Percentiles rank a stretch among this genome's conserved stretches.
Conservation (phyloP, 495 filamentous ascomycete species). For the Hypomontagnella monticulosa region DNA sequence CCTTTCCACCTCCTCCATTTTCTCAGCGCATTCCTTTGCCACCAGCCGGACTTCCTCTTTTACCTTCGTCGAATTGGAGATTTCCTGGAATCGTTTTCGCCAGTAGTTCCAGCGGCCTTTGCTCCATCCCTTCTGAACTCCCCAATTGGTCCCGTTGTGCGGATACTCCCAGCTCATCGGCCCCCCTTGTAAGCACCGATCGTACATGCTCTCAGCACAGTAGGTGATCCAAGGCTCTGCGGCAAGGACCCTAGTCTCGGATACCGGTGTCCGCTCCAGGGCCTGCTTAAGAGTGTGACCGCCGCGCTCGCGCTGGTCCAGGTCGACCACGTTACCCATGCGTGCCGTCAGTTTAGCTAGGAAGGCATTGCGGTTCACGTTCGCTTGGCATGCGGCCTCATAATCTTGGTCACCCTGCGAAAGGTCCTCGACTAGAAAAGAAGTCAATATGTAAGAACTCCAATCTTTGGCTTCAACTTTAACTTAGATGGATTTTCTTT, state of each 20-base stretch:
- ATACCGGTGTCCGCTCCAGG: slow-evolving; percentile 17
- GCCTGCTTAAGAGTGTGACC: slow-evolving; percentile 11
- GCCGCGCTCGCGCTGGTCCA: slow-evolving; percentile 29
- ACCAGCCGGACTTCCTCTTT: neutral
- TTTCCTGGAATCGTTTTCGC: slow-evolving; percentile 22
- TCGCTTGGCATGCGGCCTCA: slow-evolving; percentile 11
- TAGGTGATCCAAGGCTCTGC: slow-evolving; percentile 15
- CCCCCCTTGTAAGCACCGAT: slow-evolving; percentile 2
- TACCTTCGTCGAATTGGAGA: slow-evolving; percentile 6
- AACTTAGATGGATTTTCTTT: neutral
- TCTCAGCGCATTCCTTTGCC: slow-evolving; percentile 14
- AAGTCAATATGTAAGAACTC: neutral
- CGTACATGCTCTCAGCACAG: slow-evolving; percentile 20
- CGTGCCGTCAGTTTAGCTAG: slow-evolving; percentile 20
- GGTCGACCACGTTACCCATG: neutral
- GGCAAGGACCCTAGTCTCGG: slow-evolving; percentile 4
- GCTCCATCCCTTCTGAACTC: slow-evolving; percentile 20
- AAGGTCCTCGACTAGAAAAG: neutral
- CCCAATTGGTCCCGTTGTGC: slow-evolving; percentile 15
- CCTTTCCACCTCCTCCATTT: slow-evolving; percentile 9
- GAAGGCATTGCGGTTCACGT: slow-evolving; percentile 25
- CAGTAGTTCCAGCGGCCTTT: slow-evolving; percentile 24
- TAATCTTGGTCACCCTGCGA: neutral
- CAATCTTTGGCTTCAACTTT: neutral
- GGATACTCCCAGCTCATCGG: slow-evolving; percentile 17